A percentile compares a stretch with the other conserved stretches of the same genome.
phyloP scores from a whole-genome alignment of 441 rosid genomes.

The Theobroma grandiflorum region DNA sequence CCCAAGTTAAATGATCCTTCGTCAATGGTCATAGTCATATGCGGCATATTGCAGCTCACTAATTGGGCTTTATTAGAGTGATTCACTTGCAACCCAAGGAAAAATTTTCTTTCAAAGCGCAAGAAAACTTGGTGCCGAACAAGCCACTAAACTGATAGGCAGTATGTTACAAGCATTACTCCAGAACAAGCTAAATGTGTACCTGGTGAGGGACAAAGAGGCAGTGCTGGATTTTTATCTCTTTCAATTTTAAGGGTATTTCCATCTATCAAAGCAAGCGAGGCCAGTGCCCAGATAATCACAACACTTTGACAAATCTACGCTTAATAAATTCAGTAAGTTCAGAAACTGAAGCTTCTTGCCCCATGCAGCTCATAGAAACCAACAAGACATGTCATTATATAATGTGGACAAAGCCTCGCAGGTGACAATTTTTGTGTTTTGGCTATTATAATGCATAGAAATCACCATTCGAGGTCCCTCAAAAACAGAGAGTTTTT shows the following conservation, averaged over 20 bases:
- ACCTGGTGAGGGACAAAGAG: neutral
- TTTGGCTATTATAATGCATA: conserved; percentile 31
- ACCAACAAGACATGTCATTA: conserved; percentile 18
- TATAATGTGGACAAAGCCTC: conserved; percentile 43
- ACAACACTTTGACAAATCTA: neutral
- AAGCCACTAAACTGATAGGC: too few species aligned
- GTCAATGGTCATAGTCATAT: too few species aligned
- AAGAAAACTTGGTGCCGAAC: too few species aligned
- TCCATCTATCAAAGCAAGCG: neutral
- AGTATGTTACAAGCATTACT: too few species aligned
- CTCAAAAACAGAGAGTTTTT: conserved; percentile 39
- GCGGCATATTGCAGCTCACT: too few species aligned
- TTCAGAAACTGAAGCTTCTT: conserved; percentile 51
- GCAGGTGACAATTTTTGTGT: conserved; percentile 33
- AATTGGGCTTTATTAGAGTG: too few species aligned
- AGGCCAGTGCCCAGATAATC: conserved; percentile 6
- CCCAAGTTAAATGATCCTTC: neutral
- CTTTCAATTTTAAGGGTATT: neutral
- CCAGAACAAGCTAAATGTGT: neutral
- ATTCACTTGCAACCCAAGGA: too few species aligned
- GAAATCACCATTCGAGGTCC: conserved; percentile 42
- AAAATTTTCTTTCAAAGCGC: too few species aligned
- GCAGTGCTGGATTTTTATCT: neutral
- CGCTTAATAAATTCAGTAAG: neutral
- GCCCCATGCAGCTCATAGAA: conserved; percentile 15